Conservation (phyloP, 1,284 basidiomycete species). For the Inonotus obliquus region DNA sequence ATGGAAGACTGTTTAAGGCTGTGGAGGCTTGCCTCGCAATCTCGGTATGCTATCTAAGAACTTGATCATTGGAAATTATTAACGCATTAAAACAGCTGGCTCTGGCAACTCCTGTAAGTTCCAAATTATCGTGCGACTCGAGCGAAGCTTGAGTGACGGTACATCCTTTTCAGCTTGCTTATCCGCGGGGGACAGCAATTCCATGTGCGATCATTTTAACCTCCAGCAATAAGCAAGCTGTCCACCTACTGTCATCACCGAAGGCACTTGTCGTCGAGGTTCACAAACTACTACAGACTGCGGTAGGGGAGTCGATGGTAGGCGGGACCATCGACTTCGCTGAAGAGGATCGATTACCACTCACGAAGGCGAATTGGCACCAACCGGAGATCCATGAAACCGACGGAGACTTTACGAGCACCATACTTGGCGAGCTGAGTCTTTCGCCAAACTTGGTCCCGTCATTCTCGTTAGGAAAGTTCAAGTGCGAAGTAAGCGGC, state of each 20-base stretch:
- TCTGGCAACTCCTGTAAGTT: conserved; percentile 7
- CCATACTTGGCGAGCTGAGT: conserved; percentile 6
- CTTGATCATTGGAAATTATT: not conserved
- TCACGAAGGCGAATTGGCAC: not conserved
- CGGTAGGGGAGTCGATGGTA: not conserved
- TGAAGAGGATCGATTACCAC: not conserved
- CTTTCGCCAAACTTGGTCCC: conserved; percentile 5
- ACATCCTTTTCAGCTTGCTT: conserved; percentile 6
- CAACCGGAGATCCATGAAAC: not conserved
- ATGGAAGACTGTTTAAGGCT: conserved; percentile 7
- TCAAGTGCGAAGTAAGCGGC: conserved; percentile 5
- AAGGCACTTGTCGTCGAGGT: conserved; percentile 4
- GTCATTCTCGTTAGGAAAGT: conserved; percentile 7
- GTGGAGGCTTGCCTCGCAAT: not conserved
- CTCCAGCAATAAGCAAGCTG: conserved; percentile 5
- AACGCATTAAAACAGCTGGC: not conserved
- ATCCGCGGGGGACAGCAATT: conserved; percentile 6
- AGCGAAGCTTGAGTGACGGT: no score
- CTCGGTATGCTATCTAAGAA: conserved; percentile 5
- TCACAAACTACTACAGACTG: conserved; percentile 1
- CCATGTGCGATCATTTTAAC: conserved; percentile 2
- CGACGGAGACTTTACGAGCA: not conserved
- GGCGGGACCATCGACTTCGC: conserved; percentile 3
- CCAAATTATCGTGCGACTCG: not conserved
- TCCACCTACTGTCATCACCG: conserved; percentile 6